Evolutionary conservation across 306 rosid genomes (phyloP), one percentile per base, ranked within the genome.

Genomic region (Betula pendula): DNA sequence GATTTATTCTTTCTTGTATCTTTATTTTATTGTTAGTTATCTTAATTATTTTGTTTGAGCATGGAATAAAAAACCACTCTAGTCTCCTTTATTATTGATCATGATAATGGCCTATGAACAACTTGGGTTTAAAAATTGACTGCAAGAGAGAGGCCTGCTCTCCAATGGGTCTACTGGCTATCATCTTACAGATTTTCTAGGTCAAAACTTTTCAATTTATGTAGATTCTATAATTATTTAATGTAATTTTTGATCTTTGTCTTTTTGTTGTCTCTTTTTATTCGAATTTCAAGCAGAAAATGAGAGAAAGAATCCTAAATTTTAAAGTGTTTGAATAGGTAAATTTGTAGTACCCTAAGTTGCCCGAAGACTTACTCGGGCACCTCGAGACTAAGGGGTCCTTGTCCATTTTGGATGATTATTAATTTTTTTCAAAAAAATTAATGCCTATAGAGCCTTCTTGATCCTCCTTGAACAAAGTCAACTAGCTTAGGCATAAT

Each of bases 401-500:
- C 42, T 29, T 29, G 6, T 38, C 42, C 67, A 59, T 74, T 59
- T 63, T 70, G 58, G 70, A 77, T 25, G 38, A 75, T 42, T 77
- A 9, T 55, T 49, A 38, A 67, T 22, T 75, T 71, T 71, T 62
- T 38, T 2, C 8, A 8, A 42, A 29, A 16, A n/a, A n/a, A n/a
- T n/a, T 13, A 29, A 15, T 16, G 22, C 14, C 47, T 35, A 35
- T 65, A 33, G 70, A 65, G 48, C 27, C 17, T 15, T 9, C 15
- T 35, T 66, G 43, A 63, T 71, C 56, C 70, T 71, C 74, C 70
- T 59, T 53, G 72, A 68, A 63, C 48, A 72, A 89, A 87, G 87
- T 87, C 87, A 81, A 83, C 83, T 55, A 47, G 70, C 70, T 79
- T 81, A 75, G 83, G 79, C 79, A 79, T 70, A 73, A 79, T 70